phyloP scores from a whole-genome alignment of 2,329 filamentous ascomycete species.

The Fusarium albosuccineum region DNA sequence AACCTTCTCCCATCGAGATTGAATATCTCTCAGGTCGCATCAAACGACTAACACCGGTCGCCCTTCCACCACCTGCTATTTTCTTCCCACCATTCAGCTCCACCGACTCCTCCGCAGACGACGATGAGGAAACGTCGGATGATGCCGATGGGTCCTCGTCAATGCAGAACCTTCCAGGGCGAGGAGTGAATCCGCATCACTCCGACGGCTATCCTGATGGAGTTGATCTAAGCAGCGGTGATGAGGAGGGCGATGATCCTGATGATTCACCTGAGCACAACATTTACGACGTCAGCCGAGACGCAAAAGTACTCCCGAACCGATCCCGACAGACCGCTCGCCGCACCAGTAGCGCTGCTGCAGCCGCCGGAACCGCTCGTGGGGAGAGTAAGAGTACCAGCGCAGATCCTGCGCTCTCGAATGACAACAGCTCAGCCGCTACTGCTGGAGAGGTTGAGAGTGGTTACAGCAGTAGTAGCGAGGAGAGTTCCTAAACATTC shows the following conservation, averaged over 20 bases:
- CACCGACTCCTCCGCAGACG: conserved; percentile 53
- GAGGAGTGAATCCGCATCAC: conserved; percentile 52
- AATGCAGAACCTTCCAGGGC: conserved; percentile 50
- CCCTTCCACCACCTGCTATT: conserved; percentile 65
- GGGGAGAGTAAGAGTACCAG: conserved; percentile 51
- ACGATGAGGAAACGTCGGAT: conserved; percentile 46
- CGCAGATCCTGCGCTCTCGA: conserved; percentile 43
- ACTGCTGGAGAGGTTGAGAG: conserved; percentile 57
- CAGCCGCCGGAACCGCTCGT: conserved; percentile 49
- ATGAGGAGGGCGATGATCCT: conserved; percentile 57
- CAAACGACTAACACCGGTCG: conserved; percentile 59
- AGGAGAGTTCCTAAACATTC: conserved; percentile 42
- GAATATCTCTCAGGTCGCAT: conserved; percentile 60
- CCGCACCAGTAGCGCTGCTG: conserved; percentile 51
- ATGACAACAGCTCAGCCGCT: conserved; percentile 54
- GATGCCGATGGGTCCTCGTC: conserved; percentile 49
- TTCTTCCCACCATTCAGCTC: conserved; percentile 64
- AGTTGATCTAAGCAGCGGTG: conserved; percentile 56
- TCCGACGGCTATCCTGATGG: conserved; percentile 58
- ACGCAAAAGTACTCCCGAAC: conserved; percentile 36
- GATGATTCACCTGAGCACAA: conserved; percentile 50
- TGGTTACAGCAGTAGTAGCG: conserved; percentile 53
- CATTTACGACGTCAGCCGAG: conserved; percentile 48
- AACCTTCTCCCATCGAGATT: conserved; percentile 52
- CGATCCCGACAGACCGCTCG: conserved; percentile 28